Evolutionary conservation across 73 alveolate genomes (phyloP).

Genomic region (Blepharisma stoltei): DNA sequence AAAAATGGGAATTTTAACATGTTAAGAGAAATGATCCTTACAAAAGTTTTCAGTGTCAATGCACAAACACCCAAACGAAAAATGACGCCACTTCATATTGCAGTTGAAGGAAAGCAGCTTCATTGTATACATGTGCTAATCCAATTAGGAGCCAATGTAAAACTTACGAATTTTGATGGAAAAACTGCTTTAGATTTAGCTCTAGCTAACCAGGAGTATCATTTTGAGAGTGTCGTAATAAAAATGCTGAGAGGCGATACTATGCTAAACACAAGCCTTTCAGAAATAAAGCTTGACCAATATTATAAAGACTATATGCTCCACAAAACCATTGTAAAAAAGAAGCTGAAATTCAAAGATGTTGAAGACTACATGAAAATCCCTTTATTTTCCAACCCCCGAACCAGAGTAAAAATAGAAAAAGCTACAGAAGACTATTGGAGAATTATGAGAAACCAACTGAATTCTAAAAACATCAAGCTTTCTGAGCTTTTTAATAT

Average conservation of each 20-base stretch:
- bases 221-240: not conserved
- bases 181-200: conserved; percentile 29
- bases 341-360: not conserved
- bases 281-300: not conserved
- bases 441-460: not conserved
- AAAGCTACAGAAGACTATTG: not conserved
- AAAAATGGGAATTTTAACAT: conserved; percentile 1
- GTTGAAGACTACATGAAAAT: not conserved
- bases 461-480: not conserved
- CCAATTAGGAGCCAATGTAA: conserved; percentile 19
- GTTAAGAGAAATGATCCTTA: not conserved
- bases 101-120: conserved; percentile 5
- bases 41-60: not conserved
- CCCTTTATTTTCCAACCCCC: not conserved
- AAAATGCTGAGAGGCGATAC: conserved; percentile 1
- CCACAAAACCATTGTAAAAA: not conserved
- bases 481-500: not conserved
- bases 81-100: conserved; percentile 21
- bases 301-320: not conserved
- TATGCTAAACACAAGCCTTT: not conserved
- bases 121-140: not conserved
- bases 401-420: not conserved
- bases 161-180: not conserved
- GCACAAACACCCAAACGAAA: conserved; percentile 3
- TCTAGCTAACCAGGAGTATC: not conserved